Evolutionary conservation across 805 yeast species (phyloP), one percentile per base, ranked within the genome.

Genomic region (Spathaspora hagerdaliae): DNA sequence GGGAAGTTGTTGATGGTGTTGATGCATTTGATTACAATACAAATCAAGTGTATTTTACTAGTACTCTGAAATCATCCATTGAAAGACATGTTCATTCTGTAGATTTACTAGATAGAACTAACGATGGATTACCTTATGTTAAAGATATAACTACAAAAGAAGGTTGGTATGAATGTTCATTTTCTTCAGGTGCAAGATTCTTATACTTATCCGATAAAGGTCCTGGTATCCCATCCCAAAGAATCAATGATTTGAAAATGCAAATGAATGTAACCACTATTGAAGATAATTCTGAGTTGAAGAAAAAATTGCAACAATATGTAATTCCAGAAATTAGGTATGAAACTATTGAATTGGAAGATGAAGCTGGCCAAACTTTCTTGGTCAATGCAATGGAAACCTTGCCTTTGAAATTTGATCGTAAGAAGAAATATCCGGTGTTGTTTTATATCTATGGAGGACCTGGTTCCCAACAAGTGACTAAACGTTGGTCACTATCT

Each of bases 371-470:
- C 2, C 68, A 72, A 5, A 75, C 67, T 1, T 65, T 78, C 27
- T 52, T 61, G 4, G 86, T 79, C 12, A 87, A 91, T 63, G 78
- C 80, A 27, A 74, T 81, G 47, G 97, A 91, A 62, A 84, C 88
- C 5, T 69, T 83, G 38, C 98, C 98, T 1, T 75, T 83, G 37
- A 68, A 75, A 51, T 94, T 94, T 60, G 77, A 87, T 55, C 69
- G 73, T 10, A 56, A 65, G 7, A 69, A 74, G 55, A 74, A 83
- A 60, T 90, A 92, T 61, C 98, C 98, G 0, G 82, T 94, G 0
- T 72, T 94, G 47, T 92, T 94, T 61, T 90, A 77, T 60, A 90
- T 90, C 5, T 94, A 94, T 59, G 97, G 97, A 19, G 99, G 99
- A 0, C 99, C 99, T 7, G 94, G 90, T 32, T 86, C 96, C 6